Conservation (phyloP, 2,329 filamentous ascomycete genomes). For the Aspergillus fumigatiaffinis region DNA sequence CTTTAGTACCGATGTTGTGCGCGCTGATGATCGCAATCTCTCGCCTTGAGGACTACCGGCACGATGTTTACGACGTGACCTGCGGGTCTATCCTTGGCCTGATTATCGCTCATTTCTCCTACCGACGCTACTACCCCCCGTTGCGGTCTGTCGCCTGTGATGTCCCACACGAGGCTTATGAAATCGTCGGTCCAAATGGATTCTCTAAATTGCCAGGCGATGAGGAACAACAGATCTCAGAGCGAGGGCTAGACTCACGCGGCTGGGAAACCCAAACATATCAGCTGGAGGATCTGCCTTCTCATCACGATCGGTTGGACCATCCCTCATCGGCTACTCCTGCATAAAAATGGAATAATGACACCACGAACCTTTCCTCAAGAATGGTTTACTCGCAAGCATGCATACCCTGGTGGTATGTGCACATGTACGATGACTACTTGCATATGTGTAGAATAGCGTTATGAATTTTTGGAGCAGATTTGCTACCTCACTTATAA, state of each 20-base stretch:
- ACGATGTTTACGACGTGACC: constrained; percentile 62
- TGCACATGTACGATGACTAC: not conserved
- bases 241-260: constrained; percentile 10
- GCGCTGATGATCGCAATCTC: constrained; percentile 59
- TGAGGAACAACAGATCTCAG: constrained; percentile 30
- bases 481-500: constrained; percentile 4
- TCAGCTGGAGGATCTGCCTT: constrained; percentile 18
- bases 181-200: constrained; percentile 18
- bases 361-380: not conserved
- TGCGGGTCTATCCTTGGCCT: constrained; percentile 54
- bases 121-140: constrained; percentile 58
- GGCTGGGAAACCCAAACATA: constrained; percentile 18
- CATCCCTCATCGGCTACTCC: not conserved
- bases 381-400: not conserved
- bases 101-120: constrained; percentile 54
- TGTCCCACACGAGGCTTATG: constrained; percentile 43
- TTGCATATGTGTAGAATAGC: not conserved
- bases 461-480: not conserved
- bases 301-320: constrained; percentile 8
- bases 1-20: constrained; percentile 53
- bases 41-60: constrained; percentile 60
- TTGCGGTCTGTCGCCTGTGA: constrained; percentile 50
- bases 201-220: constrained; percentile 28
- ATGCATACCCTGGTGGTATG: not conserved
- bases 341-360: not conserved